Conservation (phyloP, 139 green algal species). For the Chlamydomonas sp. region DNA sequence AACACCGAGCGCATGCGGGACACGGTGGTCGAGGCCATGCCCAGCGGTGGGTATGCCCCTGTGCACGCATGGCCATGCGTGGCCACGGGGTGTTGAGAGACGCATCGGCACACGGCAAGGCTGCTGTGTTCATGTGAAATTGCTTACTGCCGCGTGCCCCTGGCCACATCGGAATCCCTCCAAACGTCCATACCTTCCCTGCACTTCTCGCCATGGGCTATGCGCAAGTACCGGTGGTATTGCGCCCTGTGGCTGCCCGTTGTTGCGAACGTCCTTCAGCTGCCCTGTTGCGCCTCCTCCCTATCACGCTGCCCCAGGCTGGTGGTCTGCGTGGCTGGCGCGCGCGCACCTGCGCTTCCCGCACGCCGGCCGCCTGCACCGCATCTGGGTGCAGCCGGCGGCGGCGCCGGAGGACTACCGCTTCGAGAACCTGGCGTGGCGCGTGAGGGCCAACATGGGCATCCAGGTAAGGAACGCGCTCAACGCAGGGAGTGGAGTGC, state of each 20-base stretch:
- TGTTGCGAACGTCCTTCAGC: neutral
- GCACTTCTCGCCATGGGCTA: neutral
- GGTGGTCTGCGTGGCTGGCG: constrained; percentile 10
- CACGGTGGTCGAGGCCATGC: neutral
- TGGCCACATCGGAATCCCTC: too few species aligned
- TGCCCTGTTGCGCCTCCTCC: neutral
- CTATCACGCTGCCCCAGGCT: neutral
- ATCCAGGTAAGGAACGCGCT: constrained; percentile 8
- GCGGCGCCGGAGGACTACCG: constrained; percentile 62
- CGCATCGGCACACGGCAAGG: too few species aligned
- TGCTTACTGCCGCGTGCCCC: too few species aligned
- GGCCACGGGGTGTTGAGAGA: too few species aligned
- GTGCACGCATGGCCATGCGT: too few species aligned
- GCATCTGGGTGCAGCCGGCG: constrained; percentile 45
- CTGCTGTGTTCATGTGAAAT: too few species aligned
- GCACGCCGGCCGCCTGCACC: neutral
- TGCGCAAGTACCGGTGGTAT: too few species aligned
- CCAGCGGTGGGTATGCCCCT: neutral
- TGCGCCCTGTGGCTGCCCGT: too few species aligned
- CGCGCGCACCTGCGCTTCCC: neutral
- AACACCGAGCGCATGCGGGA: constrained; percentile 38
- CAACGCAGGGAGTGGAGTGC: too few species aligned
- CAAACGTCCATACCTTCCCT: neutral
- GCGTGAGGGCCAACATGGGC: constrained; percentile 16
- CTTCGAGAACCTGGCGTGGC: constrained; percentile 56